Percentiles rank a stretch among this genome's conserved stretches.
Conservation (phyloP, 805 yeast genomes). For the Starmerella cellae region DNA sequence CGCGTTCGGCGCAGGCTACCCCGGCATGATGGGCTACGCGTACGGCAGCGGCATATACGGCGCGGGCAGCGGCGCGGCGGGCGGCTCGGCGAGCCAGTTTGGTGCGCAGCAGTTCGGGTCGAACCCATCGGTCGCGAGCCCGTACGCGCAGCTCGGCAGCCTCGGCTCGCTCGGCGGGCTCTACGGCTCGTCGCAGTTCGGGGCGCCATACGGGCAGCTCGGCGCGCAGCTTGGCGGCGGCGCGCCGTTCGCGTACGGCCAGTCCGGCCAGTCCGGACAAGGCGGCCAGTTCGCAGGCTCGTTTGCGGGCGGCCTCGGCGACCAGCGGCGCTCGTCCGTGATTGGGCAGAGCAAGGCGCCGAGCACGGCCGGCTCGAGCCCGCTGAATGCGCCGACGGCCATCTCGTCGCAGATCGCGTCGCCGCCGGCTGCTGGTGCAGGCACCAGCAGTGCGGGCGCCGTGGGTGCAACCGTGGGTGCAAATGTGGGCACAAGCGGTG, state of each 20-base stretch:
- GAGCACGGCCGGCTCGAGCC: not conserved
- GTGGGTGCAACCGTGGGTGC: conserved; percentile 1
- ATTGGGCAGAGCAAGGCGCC: not conserved
- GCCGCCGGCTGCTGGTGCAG: not conserved
- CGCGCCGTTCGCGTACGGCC: not conserved
- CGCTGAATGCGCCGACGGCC: not conserved
- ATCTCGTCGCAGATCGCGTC: not conserved
- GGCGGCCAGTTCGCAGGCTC: conserved; percentile 3
- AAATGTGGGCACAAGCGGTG: not conserved
- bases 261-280: not conserved
- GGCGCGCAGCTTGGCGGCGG: not conserved
- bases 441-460: not conserved
- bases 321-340: not conserved
- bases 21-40: not conserved
- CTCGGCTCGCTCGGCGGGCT: not conserved
- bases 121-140: not conserved
- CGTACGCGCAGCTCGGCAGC: not conserved
- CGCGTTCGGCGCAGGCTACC: not conserved
- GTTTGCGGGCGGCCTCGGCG: not conserved
- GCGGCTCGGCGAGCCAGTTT: not conserved
- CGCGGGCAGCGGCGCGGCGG: not conserved
- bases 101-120: not conserved
- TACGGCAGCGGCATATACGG: not conserved
- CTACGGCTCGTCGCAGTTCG: not conserved
- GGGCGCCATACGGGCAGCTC: not conserved